Percentiles rank a stretch among this genome's conserved stretches.
Conservation (phyloP, 805 yeast genomes). For the Deakozyma indianensis region DNA sequence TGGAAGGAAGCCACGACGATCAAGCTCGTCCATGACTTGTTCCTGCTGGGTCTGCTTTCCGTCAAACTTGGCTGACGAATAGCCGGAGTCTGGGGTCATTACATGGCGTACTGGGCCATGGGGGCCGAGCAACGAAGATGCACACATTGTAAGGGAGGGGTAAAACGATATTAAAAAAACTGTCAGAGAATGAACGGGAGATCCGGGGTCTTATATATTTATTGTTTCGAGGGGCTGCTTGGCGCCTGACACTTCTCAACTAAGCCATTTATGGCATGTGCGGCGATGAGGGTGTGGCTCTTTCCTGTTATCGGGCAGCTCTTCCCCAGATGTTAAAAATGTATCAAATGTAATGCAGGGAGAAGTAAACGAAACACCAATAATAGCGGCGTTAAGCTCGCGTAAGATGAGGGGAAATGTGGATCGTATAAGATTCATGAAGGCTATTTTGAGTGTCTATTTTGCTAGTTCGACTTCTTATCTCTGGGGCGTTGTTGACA, state of each 20-base stretch:
- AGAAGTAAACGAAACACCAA: too few species aligned
- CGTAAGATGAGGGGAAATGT: too few species aligned
- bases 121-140: constrained; percentile 3
- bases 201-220: background rate
- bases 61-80: constrained; percentile 58
- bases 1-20: constrained; percentile 79
- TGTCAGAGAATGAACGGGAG: too few species aligned
- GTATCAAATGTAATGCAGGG: background rate
- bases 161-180: too few species aligned
- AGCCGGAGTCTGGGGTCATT: constrained; percentile 32
- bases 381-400: too few species aligned
- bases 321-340: too few species aligned
- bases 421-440: too few species aligned
- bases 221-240: background rate
- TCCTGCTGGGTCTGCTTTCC: constrained; percentile 75
- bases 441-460: too few species aligned
- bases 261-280: background rate
- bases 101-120: constrained; percentile 1
- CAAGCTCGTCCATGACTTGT: constrained; percentile 65
- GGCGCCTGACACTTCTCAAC: background rate
- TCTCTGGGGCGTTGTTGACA: too few species aligned
- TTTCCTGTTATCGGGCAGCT: background rate
- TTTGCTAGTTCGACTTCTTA: too few species aligned
- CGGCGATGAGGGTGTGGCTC: background rate
- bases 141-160: constrained; percentile 4